Base-by-base conservation (phyloP, 2,329 filamentous ascomycete species). In the Ceratocystis papillata region DNA sequence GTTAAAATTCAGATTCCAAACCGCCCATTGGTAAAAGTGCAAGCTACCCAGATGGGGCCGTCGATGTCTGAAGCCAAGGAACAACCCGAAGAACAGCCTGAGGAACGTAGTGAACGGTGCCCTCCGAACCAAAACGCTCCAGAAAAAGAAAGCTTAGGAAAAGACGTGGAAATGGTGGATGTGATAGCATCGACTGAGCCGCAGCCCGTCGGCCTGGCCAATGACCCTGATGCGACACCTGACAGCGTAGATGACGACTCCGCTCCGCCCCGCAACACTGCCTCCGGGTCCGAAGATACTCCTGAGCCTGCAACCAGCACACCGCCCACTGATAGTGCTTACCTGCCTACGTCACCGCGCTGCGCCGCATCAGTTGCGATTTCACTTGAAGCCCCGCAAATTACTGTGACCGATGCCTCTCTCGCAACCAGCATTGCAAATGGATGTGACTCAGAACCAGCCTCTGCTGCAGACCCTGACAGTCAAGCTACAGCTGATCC, bases 341-440 rank as follows among this genome's bases (percentile, higher is more conserved):
- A 50, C 3, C 44, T 30, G 4, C 45, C 20, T 17, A 46, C 15
- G 10, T 63, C 17, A 17, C 59, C 30, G 30, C 59, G 1, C 53
- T 55, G 41, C 60, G 10, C 20, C 6, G 46, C 46, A 25, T 28
- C 22, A 12, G 37, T 41, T 41, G 22, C 48, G 22, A 25, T 25
- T 53, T 15, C 48, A 25, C 3, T 28, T 28, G 48, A 10, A 15
- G 55, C 64, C 28, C 64, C 55, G 28, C 55, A 65, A 33, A 72
- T 73, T 28, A 67, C 69, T 45, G 71, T 73, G 2, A 71, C 65
- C 30, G 62, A 72, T 45, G 70, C 69, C 22, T 69, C 72, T 50
- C 72, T 74, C 57, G 69, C 65, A 17, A 70, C 72, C 25, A 70
- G 66, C 65, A 62, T 70, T n/a, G 70, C 70, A 44, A 70, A 72